A percentile compares a stretch with the other conserved stretches of the same genome.
Conservation (phyloP, 2,329 filamentous ascomycete genomes). For the Fusarium veterinarium region DNA sequence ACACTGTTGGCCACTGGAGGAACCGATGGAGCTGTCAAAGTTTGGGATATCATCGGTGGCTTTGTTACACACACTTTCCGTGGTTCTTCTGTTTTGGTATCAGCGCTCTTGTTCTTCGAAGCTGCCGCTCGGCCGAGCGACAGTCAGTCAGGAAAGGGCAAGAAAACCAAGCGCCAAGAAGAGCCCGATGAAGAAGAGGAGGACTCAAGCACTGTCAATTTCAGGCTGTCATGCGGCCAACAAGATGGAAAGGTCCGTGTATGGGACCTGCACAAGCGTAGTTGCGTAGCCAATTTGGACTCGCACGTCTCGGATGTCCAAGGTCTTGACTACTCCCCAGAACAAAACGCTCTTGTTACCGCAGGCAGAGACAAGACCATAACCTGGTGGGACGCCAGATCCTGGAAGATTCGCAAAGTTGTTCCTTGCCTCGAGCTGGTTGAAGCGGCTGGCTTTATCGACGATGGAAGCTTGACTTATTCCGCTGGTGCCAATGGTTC, state of each 20-base stretch:
- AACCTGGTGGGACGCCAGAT: constrained; percentile 88
- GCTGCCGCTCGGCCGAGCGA: constrained; percentile 61
- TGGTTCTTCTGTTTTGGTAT: constrained; percentile 90
- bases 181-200: constrained; percentile 56
- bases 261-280: constrained; percentile 90
- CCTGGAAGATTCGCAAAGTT: constrained; percentile 85
- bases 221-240: constrained; percentile 87
- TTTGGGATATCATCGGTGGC: constrained; percentile 93
- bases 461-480: constrained; percentile 77
- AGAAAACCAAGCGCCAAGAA: constrained; percentile 47
- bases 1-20: constrained; percentile 92
- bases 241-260: constrained; percentile 94
- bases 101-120: constrained; percentile 92
- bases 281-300: constrained; percentile 80
- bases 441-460: constrained; percentile 84
- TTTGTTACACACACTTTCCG: constrained; percentile 96
- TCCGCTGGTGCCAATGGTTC: constrained; percentile 87
- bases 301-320: constrained; percentile 97
- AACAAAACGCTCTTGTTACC: constrained; percentile 81
- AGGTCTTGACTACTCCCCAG: constrained; percentile 81
- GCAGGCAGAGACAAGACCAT: constrained; percentile 93
- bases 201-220: constrained; percentile 63
- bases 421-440: constrained; percentile 87
- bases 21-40: constrained; percentile 92
- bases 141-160: constrained; percentile 48